Conservation (phyloP, 169 alveolate genomes). For the Babesia sp. region DNA sequence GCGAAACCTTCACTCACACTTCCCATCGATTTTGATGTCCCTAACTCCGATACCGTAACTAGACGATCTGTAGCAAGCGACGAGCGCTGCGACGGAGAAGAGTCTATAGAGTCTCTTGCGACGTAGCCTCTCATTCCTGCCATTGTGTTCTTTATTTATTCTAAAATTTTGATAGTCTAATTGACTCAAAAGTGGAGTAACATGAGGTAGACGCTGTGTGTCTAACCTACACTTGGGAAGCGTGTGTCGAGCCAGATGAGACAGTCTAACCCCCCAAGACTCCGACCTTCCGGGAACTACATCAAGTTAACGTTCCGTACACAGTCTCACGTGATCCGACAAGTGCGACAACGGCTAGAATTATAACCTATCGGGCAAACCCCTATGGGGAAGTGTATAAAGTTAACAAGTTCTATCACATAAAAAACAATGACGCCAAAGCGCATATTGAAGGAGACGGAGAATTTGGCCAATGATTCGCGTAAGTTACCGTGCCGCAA, state of each 20-base stretch:
- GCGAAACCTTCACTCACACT: neutral
- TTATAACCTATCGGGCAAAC: slow-evolving; percentile 23
- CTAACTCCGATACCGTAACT: slow-evolving; percentile 28
- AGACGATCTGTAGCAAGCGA: slow-evolving; percentile 13
- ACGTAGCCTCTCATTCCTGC: slow-evolving; percentile 21
- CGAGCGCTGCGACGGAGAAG: slow-evolving; percentile 40
- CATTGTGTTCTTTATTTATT: neutral
- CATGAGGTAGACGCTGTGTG: neutral
- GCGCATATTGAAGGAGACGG: slow-evolving; percentile 83
- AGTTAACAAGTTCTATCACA: neutral
- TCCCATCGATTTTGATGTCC: slow-evolving; percentile 15
- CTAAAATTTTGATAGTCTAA: neutral
- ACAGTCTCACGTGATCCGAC: neutral
- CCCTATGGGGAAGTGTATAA: slow-evolving; percentile 25
- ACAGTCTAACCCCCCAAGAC: neutral
- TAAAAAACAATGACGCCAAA: slow-evolving; percentile 73
- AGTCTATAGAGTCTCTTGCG: neutral
- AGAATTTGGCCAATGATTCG: slow-evolving; percentile 83
- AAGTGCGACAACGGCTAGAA: neutral
- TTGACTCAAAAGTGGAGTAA: neutral
- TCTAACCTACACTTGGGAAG: neutral
- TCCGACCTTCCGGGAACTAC: slow-evolving; percentile 14
- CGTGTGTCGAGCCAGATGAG: slow-evolving; percentile 22
- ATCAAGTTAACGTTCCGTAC: neutral
- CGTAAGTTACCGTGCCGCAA: slow-evolving; percentile 63